phyloP scores from a whole-genome alignment of 495 filamentous ascomycete species.

The Xylaria nigripes region DNA sequence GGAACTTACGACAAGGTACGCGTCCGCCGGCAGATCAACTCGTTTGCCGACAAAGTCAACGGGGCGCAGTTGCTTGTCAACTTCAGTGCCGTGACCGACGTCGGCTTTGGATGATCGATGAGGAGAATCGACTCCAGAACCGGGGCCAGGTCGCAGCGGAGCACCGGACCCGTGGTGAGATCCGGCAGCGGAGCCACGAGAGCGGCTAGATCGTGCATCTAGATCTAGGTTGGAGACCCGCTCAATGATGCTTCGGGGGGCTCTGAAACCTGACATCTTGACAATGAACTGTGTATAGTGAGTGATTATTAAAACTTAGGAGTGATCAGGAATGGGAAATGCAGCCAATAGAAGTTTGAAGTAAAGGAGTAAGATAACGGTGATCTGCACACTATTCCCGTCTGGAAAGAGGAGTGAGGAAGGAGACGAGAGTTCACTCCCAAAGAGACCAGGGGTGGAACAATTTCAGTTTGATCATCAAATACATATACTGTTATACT shows the following conservation, averaged over 20 bases:
- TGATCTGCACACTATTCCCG: too few relatives aligned
- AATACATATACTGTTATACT: too few relatives aligned
- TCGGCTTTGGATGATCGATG: background rate
- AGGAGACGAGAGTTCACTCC: too few relatives aligned
- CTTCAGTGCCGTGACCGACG: conserved; percentile 26
- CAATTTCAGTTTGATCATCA: too few relatives aligned
- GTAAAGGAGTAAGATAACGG: too few relatives aligned
- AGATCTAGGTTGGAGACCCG: conserved; percentile 2
- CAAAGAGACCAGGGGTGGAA: too few relatives aligned
- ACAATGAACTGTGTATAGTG: background rate
- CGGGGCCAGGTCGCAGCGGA: background rate
- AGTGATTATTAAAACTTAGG: too few relatives aligned
- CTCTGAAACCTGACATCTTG: conserved; percentile 4
- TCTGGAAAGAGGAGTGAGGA: too few relatives aligned
- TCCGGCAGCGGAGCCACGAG: background rate
- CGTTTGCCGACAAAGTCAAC: conserved; percentile 28
- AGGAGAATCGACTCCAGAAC: conserved; percentile 4
- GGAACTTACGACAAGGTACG: conserved; percentile 26
- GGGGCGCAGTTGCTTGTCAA: conserved; percentile 8
- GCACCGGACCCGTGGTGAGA: background rate
- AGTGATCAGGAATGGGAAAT: too few relatives aligned
- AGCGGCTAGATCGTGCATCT: background rate
- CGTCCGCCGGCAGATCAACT: conserved; percentile 38
- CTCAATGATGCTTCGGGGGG: background rate
- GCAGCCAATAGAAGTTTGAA: too few relatives aligned